Evolutionary conservation across 768 basidiomycete genomes (phyloP).

Genomic region (Boletus subparvulus): DNA sequence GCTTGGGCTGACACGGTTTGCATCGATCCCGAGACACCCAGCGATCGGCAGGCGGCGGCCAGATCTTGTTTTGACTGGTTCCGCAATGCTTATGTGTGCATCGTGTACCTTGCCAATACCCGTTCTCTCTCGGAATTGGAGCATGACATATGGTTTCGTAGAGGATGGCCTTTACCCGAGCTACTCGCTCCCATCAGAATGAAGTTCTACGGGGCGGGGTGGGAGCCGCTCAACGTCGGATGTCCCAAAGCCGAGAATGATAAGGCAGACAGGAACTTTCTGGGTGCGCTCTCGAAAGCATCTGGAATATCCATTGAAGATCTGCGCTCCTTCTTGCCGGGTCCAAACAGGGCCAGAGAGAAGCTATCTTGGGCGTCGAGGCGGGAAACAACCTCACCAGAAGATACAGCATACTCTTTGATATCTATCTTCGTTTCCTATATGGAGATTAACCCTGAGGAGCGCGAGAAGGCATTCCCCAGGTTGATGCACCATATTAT

Average conservation of each 20-base stretch:
- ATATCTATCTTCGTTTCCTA: conserved; percentile 6
- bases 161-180: conserved; percentile 2
- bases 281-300: neutral
- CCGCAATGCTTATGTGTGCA: conserved; percentile 5
- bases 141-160: conserved; percentile 1
- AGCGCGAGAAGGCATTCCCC: conserved; percentile 1
- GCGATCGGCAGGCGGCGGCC: neutral
- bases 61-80: conserved; percentile 2
- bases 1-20: conserved; percentile 2
- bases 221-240: conserved; percentile 1
- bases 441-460: neutral
- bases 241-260: conserved; percentile 4
- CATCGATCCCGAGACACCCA: neutral
- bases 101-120: conserved; percentile 1
- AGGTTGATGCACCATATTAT: conserved; percentile 7
- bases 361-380: conserved; percentile 3
- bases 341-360: conserved; percentile 5
- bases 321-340: neutral
- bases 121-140: conserved; percentile 1
- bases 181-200: conserved; percentile 1
- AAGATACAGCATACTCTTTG: conserved; percentile 1
- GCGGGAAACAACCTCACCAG: neutral
- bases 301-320: conserved; percentile 5
- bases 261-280: conserved; percentile 1
- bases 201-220: conserved; percentile 6